Evolutionary conservation across 208 protist genomes (phyloP), one percentile per base, ranked within the genome.

Genomic region (Willaertia magna): DNA sequence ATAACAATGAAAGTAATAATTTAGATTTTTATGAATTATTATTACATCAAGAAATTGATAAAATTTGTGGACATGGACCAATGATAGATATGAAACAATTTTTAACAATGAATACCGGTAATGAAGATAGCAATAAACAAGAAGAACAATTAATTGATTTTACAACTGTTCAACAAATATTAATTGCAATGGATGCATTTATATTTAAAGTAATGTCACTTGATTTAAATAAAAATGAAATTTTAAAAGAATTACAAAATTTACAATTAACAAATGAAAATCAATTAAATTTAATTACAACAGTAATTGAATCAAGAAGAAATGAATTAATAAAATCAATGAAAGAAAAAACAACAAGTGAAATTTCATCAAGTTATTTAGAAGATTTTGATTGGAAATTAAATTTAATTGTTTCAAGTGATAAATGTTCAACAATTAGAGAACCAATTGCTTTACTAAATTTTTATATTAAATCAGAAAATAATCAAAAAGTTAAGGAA

Each of bases 381-480:
- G 14, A 81, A 51, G 76, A 81, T 39, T 81, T 81, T 81, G 76
- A 81, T 51, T 81, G 76, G 76, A 81, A 81, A 40, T 51, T 81
- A 16, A 26, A 81, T 51, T 51, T 81, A 34, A 43, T 81, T 6
- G 44, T 81, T 40, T 40, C 76, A 3, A 81, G 76, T 81, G 76
- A 81, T 51, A 81, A 81, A n/a, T 81, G 76, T 81, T 42, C 43
- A 47, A 81, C n/a, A 2, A 51, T 81, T 34, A 40, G 76, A 16
- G 76, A 81, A 40, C 76, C 76, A 4, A 51, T 81, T 40, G 20
- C 51, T 40, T 42, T 81, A 44, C 51, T 81, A n/a, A 81, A 81
- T 34, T 81, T 81, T 40, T 51, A 12, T 81, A 43, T 81, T 9
- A 81, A 81, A 51, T 42, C 20, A 47, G 76, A 51, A 12, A 81